Base-by-base conservation (phyloP, 768 basidiomycete species). In the Lactifluus volemus region DNA sequence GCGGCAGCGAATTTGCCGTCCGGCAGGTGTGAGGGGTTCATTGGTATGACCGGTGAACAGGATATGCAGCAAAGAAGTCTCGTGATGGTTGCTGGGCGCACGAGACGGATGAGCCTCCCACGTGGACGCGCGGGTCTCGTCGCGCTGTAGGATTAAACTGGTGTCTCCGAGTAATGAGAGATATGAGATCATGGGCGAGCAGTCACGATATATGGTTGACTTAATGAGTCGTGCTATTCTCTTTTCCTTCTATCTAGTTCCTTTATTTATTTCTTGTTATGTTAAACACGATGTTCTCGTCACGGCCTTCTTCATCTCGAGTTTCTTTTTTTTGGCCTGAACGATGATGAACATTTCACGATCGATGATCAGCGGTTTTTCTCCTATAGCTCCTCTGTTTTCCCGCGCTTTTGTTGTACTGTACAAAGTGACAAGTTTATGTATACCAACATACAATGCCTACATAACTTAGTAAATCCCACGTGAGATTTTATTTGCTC, bases 91-190 rank as follows among this genome's bases (percentile, higher is more conserved):
- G 25, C 25, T 10, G 63, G 60, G 5, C 65, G 65, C 44, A 21
- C 63, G 49, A 64, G 65, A 55, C 50, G 63, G 32, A 66, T 66
- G 65, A 66, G 65, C 52, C 60, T 64, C 59, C 63, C 55, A 15
- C 39, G 60, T 12, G 59, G 49, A 15, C 59, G 63, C 38, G n/a
- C 42, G 14, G 49, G 52, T 14, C 41, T 63, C 1, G 38, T 55
- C 12, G 59, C 49, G 19, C 36, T 62, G 34, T 54, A 61, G 34
- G 52, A 44, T 4, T 63, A 34, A 61, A 17, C 2, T 17, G 45
- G 5, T 7, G 15, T 10, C 25, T 14, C 14, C 38, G 4, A 25
- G 47, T 19, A 32, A 10, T 21, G 34, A 11, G 38, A 55, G 44
- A 51, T 3, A 38, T 39, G 10, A 39, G 45, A 48, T 25, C 25